Percentiles rank a stretch among this genome's conserved stretches.
Conservation (phyloP, 768 basidiomycete genomes). For the Tricholoma sp. region DNA sequence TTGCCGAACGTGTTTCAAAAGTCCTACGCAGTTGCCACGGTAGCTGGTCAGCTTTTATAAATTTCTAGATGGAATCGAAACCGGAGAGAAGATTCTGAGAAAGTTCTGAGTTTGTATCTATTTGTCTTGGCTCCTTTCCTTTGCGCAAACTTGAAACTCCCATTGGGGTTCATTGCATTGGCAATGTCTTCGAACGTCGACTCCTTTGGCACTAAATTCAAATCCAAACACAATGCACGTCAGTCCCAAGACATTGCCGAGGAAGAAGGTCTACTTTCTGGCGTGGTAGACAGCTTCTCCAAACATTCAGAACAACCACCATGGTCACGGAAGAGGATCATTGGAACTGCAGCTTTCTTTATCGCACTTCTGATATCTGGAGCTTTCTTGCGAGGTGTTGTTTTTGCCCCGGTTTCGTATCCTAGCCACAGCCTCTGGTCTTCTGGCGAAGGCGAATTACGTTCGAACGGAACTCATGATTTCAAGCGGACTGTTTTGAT, state of each 20-base stretch:
- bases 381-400: slow-evolving; percentile 31
- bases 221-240: slow-evolving; percentile 3
- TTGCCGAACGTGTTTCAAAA: too few species aligned
- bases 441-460: slow-evolving; percentile 32
- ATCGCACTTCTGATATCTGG: slow-evolving; percentile 41
- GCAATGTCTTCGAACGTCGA: slow-evolving; percentile 9
- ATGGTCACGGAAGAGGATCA: slow-evolving; percentile 37
- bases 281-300: slow-evolving; percentile 16
- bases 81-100: too few species aligned
- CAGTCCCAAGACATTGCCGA: slow-evolving; percentile 19
- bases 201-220: slow-evolving; percentile 4
- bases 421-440: slow-evolving; percentile 27
- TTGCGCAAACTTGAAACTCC: too few species aligned
- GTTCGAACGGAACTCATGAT: slow-evolving; percentile 79
- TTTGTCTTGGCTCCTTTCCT: background rate
- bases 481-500: slow-evolving; percentile 79
- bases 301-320: slow-evolving; percentile 17
- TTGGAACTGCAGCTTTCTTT: slow-evolving; percentile 31
- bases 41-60: too few species aligned
- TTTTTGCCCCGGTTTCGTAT: slow-evolving; percentile 21
- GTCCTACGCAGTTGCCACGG: too few species aligned
- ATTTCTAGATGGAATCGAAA: too few species aligned
- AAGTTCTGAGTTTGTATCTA: background rate
- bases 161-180: too few species aligned
- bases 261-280: slow-evolving; percentile 36